Evolutionary conservation across 2,329 filamentous ascomycete species (phyloP).

Genomic region (Aspergillus melleus): DNA sequence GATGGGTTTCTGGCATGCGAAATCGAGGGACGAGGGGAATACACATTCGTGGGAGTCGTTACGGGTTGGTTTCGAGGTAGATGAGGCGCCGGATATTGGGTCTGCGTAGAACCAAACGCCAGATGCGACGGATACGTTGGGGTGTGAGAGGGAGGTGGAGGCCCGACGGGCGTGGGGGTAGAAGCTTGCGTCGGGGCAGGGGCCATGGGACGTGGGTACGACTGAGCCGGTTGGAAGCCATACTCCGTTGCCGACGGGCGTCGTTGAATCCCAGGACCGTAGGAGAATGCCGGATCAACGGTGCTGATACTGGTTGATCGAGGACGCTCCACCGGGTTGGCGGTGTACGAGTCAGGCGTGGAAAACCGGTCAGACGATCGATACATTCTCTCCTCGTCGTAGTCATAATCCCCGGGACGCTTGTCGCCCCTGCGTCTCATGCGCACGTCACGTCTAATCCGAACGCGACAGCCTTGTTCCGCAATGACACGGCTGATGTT

Average conservation of each 20-base stretch:
- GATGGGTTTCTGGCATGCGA: slow-evolving; percentile 36
- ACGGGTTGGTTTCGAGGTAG: slow-evolving; percentile 44
- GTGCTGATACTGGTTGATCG: slow-evolving; percentile 64
- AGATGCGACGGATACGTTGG: slow-evolving; percentile 41
- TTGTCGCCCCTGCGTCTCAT: slow-evolving; percentile 84
- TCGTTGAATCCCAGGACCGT: slow-evolving; percentile 44
- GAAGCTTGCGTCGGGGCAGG: slow-evolving; percentile 40
- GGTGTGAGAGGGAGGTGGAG: slow-evolving; percentile 13
- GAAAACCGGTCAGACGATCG: slow-evolving; percentile 49
- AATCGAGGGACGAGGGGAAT: slow-evolving; percentile 38
- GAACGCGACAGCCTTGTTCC: slow-evolving; percentile 94
- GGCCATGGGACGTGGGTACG: slow-evolving; percentile 36
- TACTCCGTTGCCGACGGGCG: slow-evolving; percentile 53
- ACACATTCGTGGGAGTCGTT: slow-evolving; percentile 33
- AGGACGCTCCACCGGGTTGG: slow-evolving; percentile 52
- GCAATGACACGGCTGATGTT: slow-evolving; percentile 84
- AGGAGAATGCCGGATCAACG: slow-evolving; percentile 47
- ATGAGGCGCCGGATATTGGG: slow-evolving; percentile 44
- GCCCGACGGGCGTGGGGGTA: slow-evolving; percentile 31
- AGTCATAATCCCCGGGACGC: slow-evolving; percentile 66
- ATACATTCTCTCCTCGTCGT: slow-evolving; percentile 55
- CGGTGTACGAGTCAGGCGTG: slow-evolving; percentile 51
- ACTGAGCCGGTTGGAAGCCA: slow-evolving; percentile 31
- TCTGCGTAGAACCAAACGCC: slow-evolving; percentile 42
- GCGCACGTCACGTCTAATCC: slow-evolving; percentile 89